These are phyloP conservation scores for Yarrowia sp. DNA, from an alignment of 805 yeast genomes.

Conservation along the genomic window DNA sequence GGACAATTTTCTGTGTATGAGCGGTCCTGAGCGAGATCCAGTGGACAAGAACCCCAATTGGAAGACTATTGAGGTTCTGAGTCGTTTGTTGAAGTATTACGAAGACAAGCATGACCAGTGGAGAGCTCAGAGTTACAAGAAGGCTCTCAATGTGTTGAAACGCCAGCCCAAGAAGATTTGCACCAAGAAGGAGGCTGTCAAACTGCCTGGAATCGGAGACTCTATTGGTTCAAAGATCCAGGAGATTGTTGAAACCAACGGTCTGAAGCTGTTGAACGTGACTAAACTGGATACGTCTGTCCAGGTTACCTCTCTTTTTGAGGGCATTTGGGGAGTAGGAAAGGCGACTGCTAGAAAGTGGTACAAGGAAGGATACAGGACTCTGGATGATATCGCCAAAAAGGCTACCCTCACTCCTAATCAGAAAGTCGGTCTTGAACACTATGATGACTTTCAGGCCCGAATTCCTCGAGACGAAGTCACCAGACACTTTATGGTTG, in stretches of 20 bases:
- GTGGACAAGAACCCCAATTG: slow-evolving; percentile 47
- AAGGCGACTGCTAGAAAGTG: slow-evolving; percentile 53
- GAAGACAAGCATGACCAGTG: slow-evolving; percentile 51
- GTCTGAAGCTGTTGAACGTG: slow-evolving; percentile 44
- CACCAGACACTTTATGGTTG: slow-evolving; percentile 51
- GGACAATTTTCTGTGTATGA: slow-evolving; percentile 39
- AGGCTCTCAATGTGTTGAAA: slow-evolving; percentile 54
- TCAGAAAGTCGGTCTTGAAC: slow-evolving; percentile 55
- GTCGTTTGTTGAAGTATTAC: slow-evolving; percentile 50
- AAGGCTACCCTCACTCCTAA: slow-evolving; percentile 47
- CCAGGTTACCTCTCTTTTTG: slow-evolving; percentile 49
- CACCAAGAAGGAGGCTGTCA: slow-evolving; percentile 52
- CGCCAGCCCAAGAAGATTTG: slow-evolving; percentile 48
- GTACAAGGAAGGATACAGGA: slow-evolving; percentile 52
- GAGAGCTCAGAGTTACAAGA: slow-evolving; percentile 54
- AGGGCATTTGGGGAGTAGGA: slow-evolving; percentile 61
- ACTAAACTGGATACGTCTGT: slow-evolving; percentile 44
- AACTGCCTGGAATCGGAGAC: slow-evolving; percentile 54
- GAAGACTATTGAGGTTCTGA: slow-evolving; percentile 48
- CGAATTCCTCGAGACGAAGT: slow-evolving; percentile 59
- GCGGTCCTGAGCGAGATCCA: slow-evolving; percentile 11
- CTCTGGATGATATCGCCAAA: slow-evolving; percentile 52
- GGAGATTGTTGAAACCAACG: slow-evolving; percentile 55
- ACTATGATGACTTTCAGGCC: slow-evolving; percentile 57
- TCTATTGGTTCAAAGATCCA: slow-evolving; percentile 56